Evolutionary conservation across 2,329 filamentous ascomycete genomes (phyloP), one percentile per base, ranked within the genome.

Genomic region (Fusarium tanahbumbuense): DNA sequence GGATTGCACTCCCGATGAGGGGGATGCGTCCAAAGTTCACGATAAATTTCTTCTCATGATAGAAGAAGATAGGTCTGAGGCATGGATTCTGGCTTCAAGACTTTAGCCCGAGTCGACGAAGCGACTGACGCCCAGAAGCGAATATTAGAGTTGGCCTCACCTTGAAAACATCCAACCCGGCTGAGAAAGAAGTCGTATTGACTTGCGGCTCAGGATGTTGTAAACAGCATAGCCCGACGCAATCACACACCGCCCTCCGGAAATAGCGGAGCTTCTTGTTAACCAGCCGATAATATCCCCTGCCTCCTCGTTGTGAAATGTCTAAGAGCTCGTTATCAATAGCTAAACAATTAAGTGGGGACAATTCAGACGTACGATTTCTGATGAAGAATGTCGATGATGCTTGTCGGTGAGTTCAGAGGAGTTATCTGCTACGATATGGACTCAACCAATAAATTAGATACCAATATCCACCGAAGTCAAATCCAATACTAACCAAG

Each of bases 301-400:
- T 1, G 86, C 83, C 72, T 89, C 87, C 77, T 93, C 90, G 40
- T 88, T 92, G 78, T 93, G 91, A 77, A 93, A 93, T 5, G 85
- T 85, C 88, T 89, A 56, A 3, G 22, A n/a, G 7, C 11, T 42
- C 8, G 3, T 12, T 42, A 12, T 42, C 7, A 42, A 8, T 20
- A 3, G 40, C 10, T 6, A 23, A 20, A 7, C 2, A 15, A 8
- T 22, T 8, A 22, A 13, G 3, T 42, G 40, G 8, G 40, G 22
- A 42, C 5, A 8, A 16, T 5, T 23, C 11, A 16, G 22, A 75
- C 80, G 75, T 73, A 89, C 87, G 76, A 89, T 88, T 10, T 86
- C 77, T 18, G 86, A 83, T 34, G 82, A 88, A 2, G 87, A 89
- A 75, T 89, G 87, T 34, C 87, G 85, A 68, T 89, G 86, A 64